Evolutionary conservation across 2,329 filamentous ascomycete species (phyloP).

Genomic region (Coniochaeta sp.): DNA sequence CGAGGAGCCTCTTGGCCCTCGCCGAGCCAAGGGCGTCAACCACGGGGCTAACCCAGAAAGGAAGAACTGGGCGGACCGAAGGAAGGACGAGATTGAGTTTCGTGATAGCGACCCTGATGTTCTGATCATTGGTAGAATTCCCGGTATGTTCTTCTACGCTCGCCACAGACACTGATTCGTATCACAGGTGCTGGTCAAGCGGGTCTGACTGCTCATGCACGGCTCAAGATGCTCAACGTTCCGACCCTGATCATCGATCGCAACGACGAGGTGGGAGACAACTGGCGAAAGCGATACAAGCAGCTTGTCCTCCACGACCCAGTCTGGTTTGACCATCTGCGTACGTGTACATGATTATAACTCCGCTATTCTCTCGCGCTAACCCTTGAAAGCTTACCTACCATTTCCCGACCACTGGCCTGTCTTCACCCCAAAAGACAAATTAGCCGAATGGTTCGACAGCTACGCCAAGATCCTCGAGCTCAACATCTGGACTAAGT

Average conservation of each 20-base stretch:
- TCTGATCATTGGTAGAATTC: conserved; percentile 41
- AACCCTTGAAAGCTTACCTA: conserved; percentile 35
- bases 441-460: conserved; percentile 57
- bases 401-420: conserved; percentile 56
- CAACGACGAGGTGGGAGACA: conserved; percentile 46
- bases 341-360: not conserved
- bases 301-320: conserved; percentile 55
- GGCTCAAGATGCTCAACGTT: conserved; percentile 47
- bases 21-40: conserved; percentile 37
- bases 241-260: conserved; percentile 43
- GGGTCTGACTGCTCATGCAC: conserved; percentile 42
- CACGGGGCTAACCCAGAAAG: conserved; percentile 37
- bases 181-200: conserved; percentile 44
- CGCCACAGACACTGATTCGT: conserved; percentile 1
- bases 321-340: conserved; percentile 49
- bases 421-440: conserved; percentile 60
- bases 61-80: conserved; percentile 45
- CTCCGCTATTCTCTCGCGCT: not conserved
- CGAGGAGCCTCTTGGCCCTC: conserved; percentile 30
- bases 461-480: conserved; percentile 54
- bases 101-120: conserved; percentile 40
- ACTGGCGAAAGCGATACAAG: conserved; percentile 51
- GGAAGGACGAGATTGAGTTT: conserved; percentile 38
- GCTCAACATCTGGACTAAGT: conserved; percentile 55
- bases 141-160: not conserved